Evolutionary conservation across 202 grass and related monocot genomes (phyloP).

Genomic region (Carex sylvatica): DNA sequence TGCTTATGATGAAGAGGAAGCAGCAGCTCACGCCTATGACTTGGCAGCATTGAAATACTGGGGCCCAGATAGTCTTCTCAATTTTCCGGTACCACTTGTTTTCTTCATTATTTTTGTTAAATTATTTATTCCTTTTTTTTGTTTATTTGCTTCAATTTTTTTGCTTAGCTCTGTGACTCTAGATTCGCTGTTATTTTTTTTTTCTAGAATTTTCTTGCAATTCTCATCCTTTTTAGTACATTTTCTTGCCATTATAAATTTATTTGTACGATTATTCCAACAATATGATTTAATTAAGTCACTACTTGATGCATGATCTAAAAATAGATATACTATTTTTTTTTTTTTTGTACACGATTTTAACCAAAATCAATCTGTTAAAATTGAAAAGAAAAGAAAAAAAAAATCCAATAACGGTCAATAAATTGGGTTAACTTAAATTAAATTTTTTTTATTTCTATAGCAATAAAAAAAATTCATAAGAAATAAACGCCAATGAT

Average conservation of each 20-base stretch:
- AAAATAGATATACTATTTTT: background rate
- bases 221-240: background rate
- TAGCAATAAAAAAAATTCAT: background rate
- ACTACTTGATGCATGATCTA: background rate
- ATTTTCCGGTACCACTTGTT: conserved; percentile 57
- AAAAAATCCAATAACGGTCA: background rate
- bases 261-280: background rate
- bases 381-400: background rate
- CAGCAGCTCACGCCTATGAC: conserved; percentile 81
- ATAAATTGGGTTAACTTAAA: background rate
- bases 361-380: background rate
- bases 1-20: conserved; percentile 83
- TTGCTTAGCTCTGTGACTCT: background rate
- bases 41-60: conserved; percentile 97
- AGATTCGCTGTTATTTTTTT: conserved; percentile 3
- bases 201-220: background rate
- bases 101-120: background rate
- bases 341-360: background rate
- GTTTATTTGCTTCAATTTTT: background rate
- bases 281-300: background rate
- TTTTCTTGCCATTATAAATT: background rate
- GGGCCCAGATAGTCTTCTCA: conserved; percentile 83
- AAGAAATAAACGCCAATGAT: background rate
- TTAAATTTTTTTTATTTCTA: background rate
- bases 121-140: background rate